phyloP scores from a whole-genome alignment of 495 filamentous ascomycete genomes.

The Astrocystis sublimbata region DNA sequence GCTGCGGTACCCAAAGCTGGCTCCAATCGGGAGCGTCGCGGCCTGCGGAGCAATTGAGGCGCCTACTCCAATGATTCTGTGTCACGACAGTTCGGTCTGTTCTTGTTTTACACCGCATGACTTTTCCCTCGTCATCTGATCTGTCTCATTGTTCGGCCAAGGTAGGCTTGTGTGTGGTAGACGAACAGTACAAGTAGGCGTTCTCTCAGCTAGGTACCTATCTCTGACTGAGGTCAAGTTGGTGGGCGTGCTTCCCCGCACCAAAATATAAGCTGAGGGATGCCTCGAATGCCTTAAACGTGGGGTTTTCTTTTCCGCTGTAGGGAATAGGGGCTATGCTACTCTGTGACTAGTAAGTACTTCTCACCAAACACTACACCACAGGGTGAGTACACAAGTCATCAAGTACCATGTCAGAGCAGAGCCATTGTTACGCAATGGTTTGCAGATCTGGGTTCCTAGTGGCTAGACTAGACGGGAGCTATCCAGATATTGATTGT shows the following conservation, averaged over 20 bases:
- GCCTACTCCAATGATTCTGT: not conserved
- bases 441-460: not conserved
- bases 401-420: too few relatives aligned
- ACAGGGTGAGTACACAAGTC: too few relatives aligned
- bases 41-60: not conserved
- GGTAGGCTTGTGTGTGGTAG: not conserved
- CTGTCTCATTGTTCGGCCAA: not conserved
- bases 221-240: too few relatives aligned
- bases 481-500: slow-evolving; percentile 7
- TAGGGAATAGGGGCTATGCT: too few relatives aligned
- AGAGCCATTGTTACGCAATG: slow-evolving; percentile 7
- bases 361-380: too few relatives aligned
- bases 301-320: too few relatives aligned
- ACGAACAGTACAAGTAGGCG: too few relatives aligned
- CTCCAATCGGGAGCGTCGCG: slow-evolving; percentile 10
- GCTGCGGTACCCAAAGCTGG: not conserved
- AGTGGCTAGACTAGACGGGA: not conserved
- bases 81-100: not conserved
- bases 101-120: not conserved
- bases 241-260: too few relatives aligned
- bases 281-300: too few relatives aligned
- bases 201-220: too few relatives aligned
- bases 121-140: slow-evolving; percentile 14
- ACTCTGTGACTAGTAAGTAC: too few relatives aligned
- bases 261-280: too few relatives aligned